These are phyloP conservation scores for Oropetium thomaeum DNA, from an alignment of 176 grass and related monocot genomes.

Conservation along the genomic window DNA sequence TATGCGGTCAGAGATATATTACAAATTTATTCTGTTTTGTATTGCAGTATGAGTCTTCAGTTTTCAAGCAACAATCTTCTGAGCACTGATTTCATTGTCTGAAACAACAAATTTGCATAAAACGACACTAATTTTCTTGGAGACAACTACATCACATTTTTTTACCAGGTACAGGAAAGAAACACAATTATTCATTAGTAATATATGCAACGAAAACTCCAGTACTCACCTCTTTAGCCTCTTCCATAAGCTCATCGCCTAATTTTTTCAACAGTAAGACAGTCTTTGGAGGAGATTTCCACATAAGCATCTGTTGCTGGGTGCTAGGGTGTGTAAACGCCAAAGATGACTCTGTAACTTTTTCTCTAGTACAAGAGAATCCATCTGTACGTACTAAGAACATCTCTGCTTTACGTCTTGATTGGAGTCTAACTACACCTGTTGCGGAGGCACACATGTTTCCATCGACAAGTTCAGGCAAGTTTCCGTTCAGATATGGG, in stretches of 20 bases:
- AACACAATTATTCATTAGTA: neutral
- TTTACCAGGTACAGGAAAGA: constrained; percentile 15
- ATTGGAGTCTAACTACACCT: constrained; percentile 92
- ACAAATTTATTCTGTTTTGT: neutral
- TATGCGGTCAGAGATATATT: neutral
- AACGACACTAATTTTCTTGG: neutral
- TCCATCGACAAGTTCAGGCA: constrained; percentile 50
- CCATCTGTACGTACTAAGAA: constrained; percentile 94
- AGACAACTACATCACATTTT: constrained; percentile 17
- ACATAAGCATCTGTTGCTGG: constrained; percentile 99
- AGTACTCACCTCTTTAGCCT: constrained; percentile 84
- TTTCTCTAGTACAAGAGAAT: constrained; percentile 96
- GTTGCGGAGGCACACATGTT: constrained; percentile 81
- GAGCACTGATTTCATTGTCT: neutral
- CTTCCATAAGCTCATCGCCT: constrained; percentile 91
- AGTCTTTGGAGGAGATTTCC: constrained; percentile 97
- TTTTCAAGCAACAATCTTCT: neutral
- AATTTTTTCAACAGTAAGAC: constrained; percentile 93
- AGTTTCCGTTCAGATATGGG: constrained; percentile 32
- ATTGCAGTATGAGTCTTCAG: neutral
- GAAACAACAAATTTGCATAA: neutral
- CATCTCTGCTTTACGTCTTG: constrained; percentile 97
- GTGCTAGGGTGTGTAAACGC: constrained; percentile 95
- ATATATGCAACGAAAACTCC: neutral
- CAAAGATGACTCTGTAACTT: constrained; percentile 94